Evolutionary conservation across 2,329 filamentous ascomycete genomes (phyloP).

Genomic region (Thielaviopsis euricoi): DNA sequence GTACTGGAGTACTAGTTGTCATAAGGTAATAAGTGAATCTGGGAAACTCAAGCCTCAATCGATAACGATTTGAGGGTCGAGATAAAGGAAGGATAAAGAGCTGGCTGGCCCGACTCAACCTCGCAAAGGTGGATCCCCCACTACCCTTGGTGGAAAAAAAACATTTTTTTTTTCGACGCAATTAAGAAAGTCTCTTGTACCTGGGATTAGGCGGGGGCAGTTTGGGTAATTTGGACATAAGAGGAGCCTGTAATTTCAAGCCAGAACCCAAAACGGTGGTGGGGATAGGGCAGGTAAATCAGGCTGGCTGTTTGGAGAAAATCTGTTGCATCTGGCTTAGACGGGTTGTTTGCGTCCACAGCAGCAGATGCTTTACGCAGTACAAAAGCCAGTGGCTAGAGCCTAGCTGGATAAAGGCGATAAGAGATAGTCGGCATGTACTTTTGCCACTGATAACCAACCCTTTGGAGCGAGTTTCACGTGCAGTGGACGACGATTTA

Average conservation of each 20-base stretch:
- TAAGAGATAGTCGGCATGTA: not conserved
- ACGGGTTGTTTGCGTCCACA: not conserved
- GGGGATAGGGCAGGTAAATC: not conserved
- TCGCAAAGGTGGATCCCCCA: no score
- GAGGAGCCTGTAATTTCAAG: not conserved
- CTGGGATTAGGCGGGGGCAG: no score
- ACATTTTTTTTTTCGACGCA: not conserved
- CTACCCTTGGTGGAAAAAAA: not conserved
- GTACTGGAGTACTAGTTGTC: not conserved
- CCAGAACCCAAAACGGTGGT: not conserved
- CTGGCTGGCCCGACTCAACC: no score
- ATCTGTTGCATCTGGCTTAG: not conserved
- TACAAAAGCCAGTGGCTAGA: no score
- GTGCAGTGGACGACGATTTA: no score
- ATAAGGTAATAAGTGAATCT: not conserved
- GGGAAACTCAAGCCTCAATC: not conserved
- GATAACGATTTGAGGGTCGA: slow-evolving; percentile 4
- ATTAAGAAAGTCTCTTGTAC: not conserved
- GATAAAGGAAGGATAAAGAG: not conserved
- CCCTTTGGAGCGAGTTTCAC: no score
- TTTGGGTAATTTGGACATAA: no score
- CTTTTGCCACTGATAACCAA: no score
- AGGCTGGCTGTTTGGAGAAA: not conserved
- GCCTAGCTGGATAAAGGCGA: not conserved
- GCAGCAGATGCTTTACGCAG: not conserved